Evolutionary conservation across 352 stramenopile species (phyloP).

Genomic region (Phytophthora europaea): DNA sequence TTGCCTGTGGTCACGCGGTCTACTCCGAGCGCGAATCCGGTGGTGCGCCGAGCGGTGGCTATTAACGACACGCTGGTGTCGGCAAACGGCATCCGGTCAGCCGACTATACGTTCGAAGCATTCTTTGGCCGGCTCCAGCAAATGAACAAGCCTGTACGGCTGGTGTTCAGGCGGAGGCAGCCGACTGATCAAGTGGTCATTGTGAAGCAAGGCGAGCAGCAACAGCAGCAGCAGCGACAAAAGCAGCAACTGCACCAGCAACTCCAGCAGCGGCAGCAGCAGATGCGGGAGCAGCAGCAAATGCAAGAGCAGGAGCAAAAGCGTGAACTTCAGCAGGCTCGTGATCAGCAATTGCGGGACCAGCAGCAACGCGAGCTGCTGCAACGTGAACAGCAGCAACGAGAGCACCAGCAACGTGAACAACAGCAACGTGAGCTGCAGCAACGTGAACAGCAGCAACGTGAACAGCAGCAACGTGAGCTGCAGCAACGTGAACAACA

Average conservation of each 20-base stretch:
- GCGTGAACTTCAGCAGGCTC: constrained; percentile 26
- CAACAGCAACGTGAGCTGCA: constrained; percentile 28
- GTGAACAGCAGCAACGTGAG: constrained; percentile 25
- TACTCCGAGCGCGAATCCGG: constrained; percentile 69
- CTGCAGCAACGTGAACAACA: constrained; percentile 29
- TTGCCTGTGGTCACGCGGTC: constrained; percentile 85
- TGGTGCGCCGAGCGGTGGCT: constrained; percentile 76
- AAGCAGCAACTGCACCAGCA: constrained; percentile 37
- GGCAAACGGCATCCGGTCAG: constrained; percentile 76
- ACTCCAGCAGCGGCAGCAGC: constrained; percentile 34
- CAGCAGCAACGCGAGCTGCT: constrained; percentile 12
- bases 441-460: constrained; percentile 25
- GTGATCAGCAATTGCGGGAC: constrained; percentile 29
- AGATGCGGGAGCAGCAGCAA: constrained; percentile 32
- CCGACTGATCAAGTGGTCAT: constrained; percentile 42
- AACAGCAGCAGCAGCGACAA: constrained; percentile 36
- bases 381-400: constrained; percentile 14
- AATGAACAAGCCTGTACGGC: constrained; percentile 86
- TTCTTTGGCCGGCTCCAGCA: constrained; percentile 88
- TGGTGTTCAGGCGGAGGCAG: constrained; percentile 71
- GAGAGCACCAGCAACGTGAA: constrained; percentile 23
- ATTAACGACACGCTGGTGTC: constrained; percentile 85
- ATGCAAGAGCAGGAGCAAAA: constrained; percentile 34
- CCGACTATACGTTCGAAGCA: constrained; percentile 79
- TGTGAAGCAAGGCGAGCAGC: constrained; percentile 44